phyloP scores from a whole-genome alignment of 768 basidiomycete genomes.

The Boletus reticuloceps region DNA sequence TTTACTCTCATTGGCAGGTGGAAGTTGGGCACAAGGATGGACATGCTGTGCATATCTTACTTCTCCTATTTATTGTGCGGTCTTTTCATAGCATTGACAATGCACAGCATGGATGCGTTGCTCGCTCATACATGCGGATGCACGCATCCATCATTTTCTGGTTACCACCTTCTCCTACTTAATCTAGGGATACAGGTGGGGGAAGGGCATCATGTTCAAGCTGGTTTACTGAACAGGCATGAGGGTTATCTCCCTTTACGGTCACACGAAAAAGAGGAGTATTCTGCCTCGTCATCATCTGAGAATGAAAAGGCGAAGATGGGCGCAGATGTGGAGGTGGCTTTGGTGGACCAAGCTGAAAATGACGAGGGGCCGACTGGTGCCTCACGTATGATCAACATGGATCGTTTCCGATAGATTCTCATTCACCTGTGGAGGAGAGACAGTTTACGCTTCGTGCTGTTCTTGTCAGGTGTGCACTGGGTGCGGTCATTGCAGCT shows the following conservation, averaged over 20 bases:
- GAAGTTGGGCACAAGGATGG: slow-evolving; percentile 51
- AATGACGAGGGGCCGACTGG: not conserved
- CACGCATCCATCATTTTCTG: too few species aligned
- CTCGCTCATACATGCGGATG: too few species aligned
- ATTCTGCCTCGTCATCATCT: not conserved
- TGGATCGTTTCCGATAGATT: slow-evolving; percentile 52
- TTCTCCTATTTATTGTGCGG: too few species aligned
- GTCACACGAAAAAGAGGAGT: not conserved
- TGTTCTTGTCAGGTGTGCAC: slow-evolving; percentile 46
- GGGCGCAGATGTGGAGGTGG: not conserved
- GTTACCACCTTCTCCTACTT: too few species aligned
- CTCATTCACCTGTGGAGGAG: slow-evolving; percentile 38
- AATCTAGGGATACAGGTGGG: too few species aligned
- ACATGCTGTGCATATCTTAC: slow-evolving; percentile 46
- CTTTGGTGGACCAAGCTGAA: not conserved
- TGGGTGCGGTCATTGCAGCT: slow-evolving; percentile 57
- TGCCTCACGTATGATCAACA: slow-evolving; percentile 14
- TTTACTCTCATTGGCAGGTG: slow-evolving; percentile 38
- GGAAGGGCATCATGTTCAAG: not conserved
- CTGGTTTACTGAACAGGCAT: not conserved
- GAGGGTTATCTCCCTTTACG: not conserved
- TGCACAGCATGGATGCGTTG: too few species aligned
- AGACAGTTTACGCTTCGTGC: slow-evolving; percentile 54
- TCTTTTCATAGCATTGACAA: too few species aligned
- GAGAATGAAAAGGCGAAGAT: not conserved